A percentile compares a stretch with the other conserved stretches of the same genome.
phyloP scores from a whole-genome alignment of 176 grass and related monocot genomes.

The Carex cristatella region DNA sequence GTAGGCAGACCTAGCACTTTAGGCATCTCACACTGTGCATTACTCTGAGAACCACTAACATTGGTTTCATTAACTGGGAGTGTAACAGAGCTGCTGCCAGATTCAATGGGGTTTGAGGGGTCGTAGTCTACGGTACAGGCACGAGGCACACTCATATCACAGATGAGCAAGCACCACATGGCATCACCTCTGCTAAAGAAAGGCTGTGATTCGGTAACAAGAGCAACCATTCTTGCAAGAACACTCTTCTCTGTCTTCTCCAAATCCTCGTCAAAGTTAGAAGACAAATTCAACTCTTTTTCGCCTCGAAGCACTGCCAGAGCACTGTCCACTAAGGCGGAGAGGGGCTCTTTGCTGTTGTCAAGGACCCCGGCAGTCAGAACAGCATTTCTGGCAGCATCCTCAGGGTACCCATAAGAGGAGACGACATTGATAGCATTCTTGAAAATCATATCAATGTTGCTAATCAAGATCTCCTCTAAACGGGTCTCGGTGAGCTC shows the following conservation, averaged over 20 bases:
- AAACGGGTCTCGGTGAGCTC: constrained; percentile 60
- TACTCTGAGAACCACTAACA: constrained; percentile 32
- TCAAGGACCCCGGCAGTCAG: constrained; percentile 44
- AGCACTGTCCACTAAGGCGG: constrained; percentile 41
- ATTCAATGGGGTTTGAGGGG: constrained; percentile 33
- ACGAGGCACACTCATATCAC: constrained; percentile 64
- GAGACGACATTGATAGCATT: constrained; percentile 57
- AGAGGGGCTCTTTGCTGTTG: constrained; percentile 58
- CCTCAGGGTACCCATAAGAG: constrained; percentile 68
- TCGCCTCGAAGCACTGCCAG: constrained; percentile 60
- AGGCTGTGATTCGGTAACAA: constrained; percentile 64
- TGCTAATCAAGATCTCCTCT: constrained; percentile 78
- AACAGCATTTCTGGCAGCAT: constrained; percentile 41
- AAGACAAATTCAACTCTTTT: constrained; percentile 45
- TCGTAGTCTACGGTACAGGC: constrained; percentile 63
- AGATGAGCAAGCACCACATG: constrained; percentile 92
- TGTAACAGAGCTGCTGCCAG: constrained; percentile 39
- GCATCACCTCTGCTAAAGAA: constrained; percentile 75
- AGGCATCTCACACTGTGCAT: constrained; percentile 36
- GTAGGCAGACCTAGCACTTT: constrained; percentile 27
- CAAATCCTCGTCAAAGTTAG: constrained; percentile 53
- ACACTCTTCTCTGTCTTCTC: constrained; percentile 55
- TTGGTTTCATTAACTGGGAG: constrained; percentile 39
- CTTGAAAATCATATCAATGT: constrained; percentile 62
- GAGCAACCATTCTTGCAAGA: constrained; percentile 49